Base-by-base conservation (phyloP, 2,329 filamentous ascomycete species). In the Macroventuria anomochaeta region DNA sequence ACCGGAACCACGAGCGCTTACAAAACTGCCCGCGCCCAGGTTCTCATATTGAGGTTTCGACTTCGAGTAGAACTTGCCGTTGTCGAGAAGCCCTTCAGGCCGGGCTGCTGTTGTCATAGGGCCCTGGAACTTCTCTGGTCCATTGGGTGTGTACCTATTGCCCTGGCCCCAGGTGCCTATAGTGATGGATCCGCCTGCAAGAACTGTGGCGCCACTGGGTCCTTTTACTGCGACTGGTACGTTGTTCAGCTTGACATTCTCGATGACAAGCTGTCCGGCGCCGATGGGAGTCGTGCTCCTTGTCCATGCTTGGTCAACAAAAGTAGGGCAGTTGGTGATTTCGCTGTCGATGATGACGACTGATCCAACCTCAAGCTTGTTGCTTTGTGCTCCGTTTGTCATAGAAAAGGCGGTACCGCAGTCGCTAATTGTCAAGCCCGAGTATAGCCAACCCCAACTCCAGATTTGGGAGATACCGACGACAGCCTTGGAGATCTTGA, bases 1-100 rank as follows among this genome's bases (percentile, higher is more conserved):
- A 46, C 76, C 80, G 36, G 74, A 73, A 46, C 72, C 70, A 29
- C 72, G 72, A 51, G 65, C 70, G 40, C 67, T 71, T 61, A 93
- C 74, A 66, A 97, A 95, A 17, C 81, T 81, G 46, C 80, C 82
- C 7, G 80, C 81, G 1, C 84, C 75, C 1, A 90, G 61, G n/a
- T 55, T 63, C 49, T 75, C 73, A 40, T 80, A 81, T 26, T 78
- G 73, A 2, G 78, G 78, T 71, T 85, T 86, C 1, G 81, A 78
- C 15, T 77, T 77, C 39, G 76, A 67, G 60, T 80, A 83, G 65
- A 77, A 85, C 50, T 79, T 80, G 39, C 63, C 65, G n/a, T 71
- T 76, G 42, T 76, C 69, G 3, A 84, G 63, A 8, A 85, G 76
- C n/a, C 71, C 70, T 4, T 71, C 69, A 3, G 82, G 81, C 6